phyloP scores from a whole-genome alignment of 2,329 filamentous ascomycete genomes.

The Neofusicoccum laricinum region DNA sequence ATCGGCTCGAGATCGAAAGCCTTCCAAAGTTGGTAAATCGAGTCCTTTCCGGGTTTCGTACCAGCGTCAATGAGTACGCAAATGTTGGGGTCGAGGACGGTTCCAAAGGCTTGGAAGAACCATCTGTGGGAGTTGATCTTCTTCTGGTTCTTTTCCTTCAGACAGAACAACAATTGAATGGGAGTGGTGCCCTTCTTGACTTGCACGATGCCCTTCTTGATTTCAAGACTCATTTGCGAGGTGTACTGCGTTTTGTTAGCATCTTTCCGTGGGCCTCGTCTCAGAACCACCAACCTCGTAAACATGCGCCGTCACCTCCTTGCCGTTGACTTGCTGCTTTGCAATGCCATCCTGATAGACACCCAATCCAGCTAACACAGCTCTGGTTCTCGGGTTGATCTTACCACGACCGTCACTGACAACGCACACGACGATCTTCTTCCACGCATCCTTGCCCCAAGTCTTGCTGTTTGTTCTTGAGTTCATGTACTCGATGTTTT shows the following conservation, averaged over 20 bases:
- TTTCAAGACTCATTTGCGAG: slow-evolving; percentile 77
- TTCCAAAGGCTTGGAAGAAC: slow-evolving; percentile 98
- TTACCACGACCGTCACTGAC: slow-evolving; percentile 96
- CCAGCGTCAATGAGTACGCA: slow-evolving; percentile 95
- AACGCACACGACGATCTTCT: slow-evolving; percentile 98
- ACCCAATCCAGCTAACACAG: slow-evolving; percentile 86
- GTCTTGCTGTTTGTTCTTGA: slow-evolving; percentile 90
- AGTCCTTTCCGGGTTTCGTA: slow-evolving; percentile 89
- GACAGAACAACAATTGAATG: slow-evolving; percentile 93
- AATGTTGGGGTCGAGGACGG: slow-evolving; percentile 90
- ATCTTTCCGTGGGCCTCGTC: neutral
- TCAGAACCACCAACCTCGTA: slow-evolving; percentile 57
- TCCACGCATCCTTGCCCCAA: slow-evolving; percentile 98
- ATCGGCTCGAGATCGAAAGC: slow-evolving; percentile 97
- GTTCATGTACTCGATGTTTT: slow-evolving; percentile 99
- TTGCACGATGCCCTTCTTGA: slow-evolving; percentile 86
- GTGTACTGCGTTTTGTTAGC: slow-evolving; percentile 57
- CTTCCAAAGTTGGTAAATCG: slow-evolving; percentile 98
- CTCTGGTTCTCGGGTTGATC: slow-evolving; percentile 89
- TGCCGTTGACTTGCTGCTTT: slow-evolving; percentile 94
- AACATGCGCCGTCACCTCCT: slow-evolving; percentile 95
- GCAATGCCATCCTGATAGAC: slow-evolving; percentile 98
- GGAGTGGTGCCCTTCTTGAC: slow-evolving; percentile 82
- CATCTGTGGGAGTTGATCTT: slow-evolving; percentile 99
- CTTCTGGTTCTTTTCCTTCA: slow-evolving; percentile 99